Evolutionary conservation across 2,329 filamentous ascomycete genomes (phyloP).

Genomic region (Pseudofabraea citricarpa): DNA sequence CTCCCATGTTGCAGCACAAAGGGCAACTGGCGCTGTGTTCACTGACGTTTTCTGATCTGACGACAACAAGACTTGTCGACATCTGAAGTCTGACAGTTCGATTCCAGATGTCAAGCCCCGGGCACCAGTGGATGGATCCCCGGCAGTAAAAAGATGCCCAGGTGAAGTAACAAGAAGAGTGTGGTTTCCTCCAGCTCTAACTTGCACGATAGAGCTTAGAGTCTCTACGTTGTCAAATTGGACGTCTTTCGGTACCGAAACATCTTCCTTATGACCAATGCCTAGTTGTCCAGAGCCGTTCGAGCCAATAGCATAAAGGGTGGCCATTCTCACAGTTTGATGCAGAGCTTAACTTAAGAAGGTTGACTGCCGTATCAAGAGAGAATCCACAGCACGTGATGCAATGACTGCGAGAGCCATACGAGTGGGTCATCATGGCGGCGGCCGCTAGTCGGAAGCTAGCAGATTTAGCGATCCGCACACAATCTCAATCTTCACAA

Average conservation of each 20-base stretch:
- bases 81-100: conserved; percentile 7
- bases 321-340: conserved; percentile 42
- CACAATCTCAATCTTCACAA: conserved; percentile 1
- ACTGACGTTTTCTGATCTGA: conserved; percentile 18
- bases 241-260: conserved; percentile 59
- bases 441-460: neutral
- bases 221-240: conserved; percentile 43
- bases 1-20: conserved; percentile 74
- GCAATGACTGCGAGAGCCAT: too few species aligned
- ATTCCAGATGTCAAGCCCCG: conserved; percentile 36
- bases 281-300: conserved; percentile 74
- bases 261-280: conserved; percentile 66
- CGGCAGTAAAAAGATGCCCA: conserved; percentile 60
- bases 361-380: too few species aligned
- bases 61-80: conserved; percentile 14
- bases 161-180: conserved; percentile 63
- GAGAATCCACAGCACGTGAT: too few species aligned
- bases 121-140: conserved; percentile 51
- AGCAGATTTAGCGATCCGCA: neutral
- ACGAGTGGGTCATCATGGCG: neutral
- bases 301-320: conserved; percentile 66
- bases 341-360: too few species aligned
- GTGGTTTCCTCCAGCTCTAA: conserved; percentile 74
- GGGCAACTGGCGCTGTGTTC: conserved; percentile 24
- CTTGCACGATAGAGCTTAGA: conserved; percentile 30